Evolutionary conservation across 2,329 filamentous ascomycete species (phyloP).

Genomic region (Epicoccum sorghinum): DNA sequence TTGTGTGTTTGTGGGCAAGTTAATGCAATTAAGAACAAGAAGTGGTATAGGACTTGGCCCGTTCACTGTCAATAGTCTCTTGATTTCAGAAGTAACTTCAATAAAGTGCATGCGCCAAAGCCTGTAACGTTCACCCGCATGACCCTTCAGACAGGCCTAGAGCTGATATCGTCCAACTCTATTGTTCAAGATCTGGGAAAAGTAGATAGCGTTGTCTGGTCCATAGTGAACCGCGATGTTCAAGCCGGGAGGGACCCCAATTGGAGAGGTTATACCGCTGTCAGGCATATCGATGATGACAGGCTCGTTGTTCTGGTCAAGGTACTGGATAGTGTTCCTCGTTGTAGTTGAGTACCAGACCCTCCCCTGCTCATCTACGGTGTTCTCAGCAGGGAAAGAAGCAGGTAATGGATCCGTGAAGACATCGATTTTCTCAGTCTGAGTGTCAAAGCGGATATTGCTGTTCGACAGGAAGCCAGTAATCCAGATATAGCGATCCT

Average conservation of each 20-base stretch:
- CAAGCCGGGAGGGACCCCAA: slow-evolving; percentile 14
- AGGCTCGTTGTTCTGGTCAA: slow-evolving; percentile 13
- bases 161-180: slow-evolving; percentile 18
- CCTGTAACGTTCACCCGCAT: too few relatives aligned
- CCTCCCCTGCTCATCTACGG: slow-evolving; percentile 13
- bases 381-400: slow-evolving; percentile 16
- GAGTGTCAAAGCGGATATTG: slow-evolving; percentile 20
- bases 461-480: slow-evolving; percentile 19
- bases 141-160: not conserved
- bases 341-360: slow-evolving; percentile 21
- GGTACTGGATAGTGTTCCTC: slow-evolving; percentile 19
- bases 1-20: not conserved
- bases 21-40: too few relatives aligned
- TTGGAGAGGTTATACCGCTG: slow-evolving; percentile 13
- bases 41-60: too few relatives aligned
- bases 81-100: too few relatives aligned
- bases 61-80: too few relatives aligned
- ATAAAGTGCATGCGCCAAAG: too few relatives aligned
- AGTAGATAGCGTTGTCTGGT: slow-evolving; percentile 20
- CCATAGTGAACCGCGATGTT: slow-evolving; percentile 20
- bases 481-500: slow-evolving; percentile 19
- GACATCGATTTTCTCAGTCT: slow-evolving; percentile 17
- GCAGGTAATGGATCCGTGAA: slow-evolving; percentile 14
- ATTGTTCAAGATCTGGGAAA: slow-evolving; percentile 18
- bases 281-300: slow-evolving; percentile 21